Evolutionary conservation across 2,329 filamentous ascomycete genomes (phyloP).

Genomic region (Aspergillus tamarii): DNA sequence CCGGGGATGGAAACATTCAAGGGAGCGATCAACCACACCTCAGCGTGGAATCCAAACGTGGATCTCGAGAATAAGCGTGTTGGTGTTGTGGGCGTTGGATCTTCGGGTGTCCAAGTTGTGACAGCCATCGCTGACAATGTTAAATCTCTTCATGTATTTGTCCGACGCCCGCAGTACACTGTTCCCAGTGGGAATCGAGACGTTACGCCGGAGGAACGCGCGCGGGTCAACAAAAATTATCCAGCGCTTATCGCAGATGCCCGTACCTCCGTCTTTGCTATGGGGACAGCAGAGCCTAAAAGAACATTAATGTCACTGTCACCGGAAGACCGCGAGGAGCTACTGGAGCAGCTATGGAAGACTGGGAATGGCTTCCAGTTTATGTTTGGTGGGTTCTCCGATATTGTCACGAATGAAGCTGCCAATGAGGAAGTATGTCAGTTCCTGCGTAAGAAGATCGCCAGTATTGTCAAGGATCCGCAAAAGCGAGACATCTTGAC

Average conservation of each 20-base stretch:
- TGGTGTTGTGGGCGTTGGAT: slow-evolving; percentile 47
- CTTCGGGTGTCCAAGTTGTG: slow-evolving; percentile 33
- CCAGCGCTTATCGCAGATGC: slow-evolving; percentile 10
- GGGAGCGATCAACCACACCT: slow-evolving; percentile 57
- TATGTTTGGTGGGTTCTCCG: slow-evolving; percentile 33
- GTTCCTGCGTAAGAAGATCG: slow-evolving; percentile 42
- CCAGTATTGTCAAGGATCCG: slow-evolving; percentile 34
- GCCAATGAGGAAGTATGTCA: slow-evolving; percentile 44
- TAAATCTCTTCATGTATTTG: slow-evolving; percentile 34
- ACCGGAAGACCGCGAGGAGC: slow-evolving; percentile 13
- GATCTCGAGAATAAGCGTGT: slow-evolving; percentile 52
- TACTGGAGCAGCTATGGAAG: slow-evolving; percentile 17
- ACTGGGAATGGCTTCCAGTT: slow-evolving; percentile 11
- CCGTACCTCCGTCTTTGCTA: slow-evolving; percentile 5
- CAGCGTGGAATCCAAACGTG: slow-evolving; percentile 54
- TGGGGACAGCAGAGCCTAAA: slow-evolving; percentile 15
- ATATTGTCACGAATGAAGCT: slow-evolving; percentile 38
- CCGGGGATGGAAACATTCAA: slow-evolving; percentile 55
- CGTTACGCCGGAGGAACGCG: slow-evolving; percentile 30
- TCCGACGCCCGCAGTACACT: slow-evolving; percentile 42
- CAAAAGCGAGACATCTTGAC: slow-evolving; percentile 30
- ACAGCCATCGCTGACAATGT: slow-evolving; percentile 32
- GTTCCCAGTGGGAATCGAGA: slow-evolving; percentile 36
- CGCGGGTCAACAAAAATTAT: slow-evolving; percentile 17
- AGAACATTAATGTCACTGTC: slow-evolving; percentile 8